phyloP scores from a whole-genome alignment of 2,329 filamentous ascomycete genomes.

The Didymella pinodella region DNA sequence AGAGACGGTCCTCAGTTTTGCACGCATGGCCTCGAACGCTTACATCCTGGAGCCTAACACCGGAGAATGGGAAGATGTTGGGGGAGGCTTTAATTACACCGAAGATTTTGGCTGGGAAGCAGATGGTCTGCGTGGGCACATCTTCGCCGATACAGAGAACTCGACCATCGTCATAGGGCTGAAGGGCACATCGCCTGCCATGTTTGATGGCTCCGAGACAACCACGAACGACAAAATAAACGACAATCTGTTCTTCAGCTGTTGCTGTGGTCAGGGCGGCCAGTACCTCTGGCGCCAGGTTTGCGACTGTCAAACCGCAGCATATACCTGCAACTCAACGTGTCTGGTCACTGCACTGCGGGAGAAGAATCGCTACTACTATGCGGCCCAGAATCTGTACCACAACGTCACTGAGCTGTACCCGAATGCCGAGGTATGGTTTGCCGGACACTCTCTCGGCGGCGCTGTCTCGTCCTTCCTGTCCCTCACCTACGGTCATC shows the following conservation, averaged over 20 bases:
- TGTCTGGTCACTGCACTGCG: constrained; percentile 79
- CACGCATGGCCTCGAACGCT: constrained; percentile 87
- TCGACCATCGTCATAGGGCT: constrained; percentile 88
- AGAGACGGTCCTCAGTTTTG: constrained; percentile 81
- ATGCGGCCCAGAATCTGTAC: constrained; percentile 86
- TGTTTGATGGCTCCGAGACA: constrained; percentile 96
- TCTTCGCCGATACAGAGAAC: constrained; percentile 87
- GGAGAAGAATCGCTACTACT: constrained; percentile 90
- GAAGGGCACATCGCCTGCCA: constrained; percentile 86
- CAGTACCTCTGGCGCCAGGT: constrained; percentile 90
- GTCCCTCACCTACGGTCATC: constrained; percentile 87
- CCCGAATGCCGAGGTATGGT: constrained; percentile 83
- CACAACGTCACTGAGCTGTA: constrained; percentile 91
- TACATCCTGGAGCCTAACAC: constrained; percentile 78
- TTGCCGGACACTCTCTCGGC: constrained; percentile 90
- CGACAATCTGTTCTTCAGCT: constrained; percentile 97
- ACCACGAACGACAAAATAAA: constrained; percentile 98
- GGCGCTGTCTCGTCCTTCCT: constrained; percentile 89
- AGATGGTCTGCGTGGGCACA: constrained; percentile 89
- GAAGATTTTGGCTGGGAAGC: constrained; percentile 91
- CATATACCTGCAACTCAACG: constrained; percentile 91
- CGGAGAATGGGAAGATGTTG: constrained; percentile 77
- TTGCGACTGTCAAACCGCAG: constrained; percentile 87
- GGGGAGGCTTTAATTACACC: constrained; percentile 81
- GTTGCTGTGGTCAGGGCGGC: constrained; percentile 93